Percentiles rank a stretch among this genome's conserved stretches.
These are phyloP conservation scores for Hymenoscyphus repandus DNA, from an alignment of 2,329 filamentous ascomycete genomes.

Conservation along the genomic window DNA sequence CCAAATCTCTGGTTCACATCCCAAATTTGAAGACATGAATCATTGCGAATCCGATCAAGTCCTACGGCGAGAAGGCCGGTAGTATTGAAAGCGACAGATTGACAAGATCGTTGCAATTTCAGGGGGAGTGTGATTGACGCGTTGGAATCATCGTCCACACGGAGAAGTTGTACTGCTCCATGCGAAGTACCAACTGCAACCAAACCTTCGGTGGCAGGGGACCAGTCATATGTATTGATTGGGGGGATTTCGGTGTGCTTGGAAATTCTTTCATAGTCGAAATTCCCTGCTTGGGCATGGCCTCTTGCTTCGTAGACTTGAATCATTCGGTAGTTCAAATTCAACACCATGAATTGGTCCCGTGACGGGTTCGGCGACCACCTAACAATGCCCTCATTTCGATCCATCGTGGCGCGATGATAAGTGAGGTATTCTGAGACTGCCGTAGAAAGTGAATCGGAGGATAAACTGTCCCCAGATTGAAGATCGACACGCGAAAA, in stretches of 20 bases:
- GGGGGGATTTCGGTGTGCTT: slow-evolving; percentile 59
- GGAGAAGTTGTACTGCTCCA: slow-evolving; percentile 69
- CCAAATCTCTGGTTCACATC: slow-evolving; percentile 60
- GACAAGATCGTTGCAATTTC: slow-evolving; percentile 72
- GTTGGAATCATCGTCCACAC: slow-evolving; percentile 66
- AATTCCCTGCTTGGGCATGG: slow-evolving; percentile 49
- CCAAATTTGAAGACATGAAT: slow-evolving; percentile 78
- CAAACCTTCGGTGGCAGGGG: slow-evolving; percentile 55
- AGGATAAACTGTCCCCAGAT: too few species aligned
- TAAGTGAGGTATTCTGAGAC: too few species aligned
- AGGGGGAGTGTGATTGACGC: slow-evolving; percentile 61
- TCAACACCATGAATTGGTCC: slow-evolving; percentile 61
- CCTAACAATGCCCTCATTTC: slow-evolving; percentile 50
- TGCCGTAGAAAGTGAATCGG: too few species aligned
- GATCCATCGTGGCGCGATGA: slow-evolving; percentile 23
- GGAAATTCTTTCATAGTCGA: slow-evolving; percentile 52
- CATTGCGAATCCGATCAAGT: slow-evolving; percentile 74
- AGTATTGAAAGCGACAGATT: slow-evolving; percentile 75
- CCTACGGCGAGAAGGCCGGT: slow-evolving; percentile 70
- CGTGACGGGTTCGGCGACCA: slow-evolving; percentile 57
- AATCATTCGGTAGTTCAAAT: slow-evolving; percentile 56
- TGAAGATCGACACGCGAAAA: too few species aligned
- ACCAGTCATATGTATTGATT: slow-evolving; percentile 64
- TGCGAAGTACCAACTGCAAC: slow-evolving; percentile 71
- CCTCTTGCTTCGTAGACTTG: slow-evolving; percentile 60